Base-by-base conservation (phyloP, 805 yeast species). In the Wickerhamomyces bovis region DNA sequence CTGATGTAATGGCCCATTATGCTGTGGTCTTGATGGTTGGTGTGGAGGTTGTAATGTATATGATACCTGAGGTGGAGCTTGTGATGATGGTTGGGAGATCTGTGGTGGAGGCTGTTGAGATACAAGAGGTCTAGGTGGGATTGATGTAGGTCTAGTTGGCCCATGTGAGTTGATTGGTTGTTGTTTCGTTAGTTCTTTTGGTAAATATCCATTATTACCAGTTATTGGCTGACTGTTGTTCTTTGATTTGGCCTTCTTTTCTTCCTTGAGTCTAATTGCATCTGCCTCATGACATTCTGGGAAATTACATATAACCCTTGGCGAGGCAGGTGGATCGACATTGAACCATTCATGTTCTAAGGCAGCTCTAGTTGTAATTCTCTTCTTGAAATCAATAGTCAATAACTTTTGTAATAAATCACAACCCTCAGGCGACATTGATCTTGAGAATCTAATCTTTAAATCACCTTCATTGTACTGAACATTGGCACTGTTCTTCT, bases 271-370 rank as follows among this genome's bases (percentile, higher is more conserved):
- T 52, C 79, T 71, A 51, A 79, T 78, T 42, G 78, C 78, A 64
- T 89, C 97, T 22, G 89, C 76, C 64, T 92, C 98, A 63, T 94
- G 97, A 51, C 95, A 80, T 52, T 90, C 95, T 53, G 85, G 90
- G 53, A 84, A 85, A 18, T 48, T 44, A 9, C 50, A 49, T 3
- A 25, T 16, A 25, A 74, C 75, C 4, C 89, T 85, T n/a, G 45
- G 53, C 3, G 0, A 81, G 78, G 13, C 96, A 89, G 20, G 75
- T 53, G 0, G 97, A 97, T 0, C 74, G 81, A 4, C 69, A 69
- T 16, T 62, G 69, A 66, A 89, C 67, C 82, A 94, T 2, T 66
- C 70, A 54, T 88, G 89, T 15, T 75, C 68, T 42, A 87, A 64
- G 0, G 97, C 97, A 45, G 81, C 86, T 50, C 75, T 63, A 0